phyloP scores from a whole-genome alignment of 208 protist genomes.

The Endotrypanum monterogeii region DNA sequence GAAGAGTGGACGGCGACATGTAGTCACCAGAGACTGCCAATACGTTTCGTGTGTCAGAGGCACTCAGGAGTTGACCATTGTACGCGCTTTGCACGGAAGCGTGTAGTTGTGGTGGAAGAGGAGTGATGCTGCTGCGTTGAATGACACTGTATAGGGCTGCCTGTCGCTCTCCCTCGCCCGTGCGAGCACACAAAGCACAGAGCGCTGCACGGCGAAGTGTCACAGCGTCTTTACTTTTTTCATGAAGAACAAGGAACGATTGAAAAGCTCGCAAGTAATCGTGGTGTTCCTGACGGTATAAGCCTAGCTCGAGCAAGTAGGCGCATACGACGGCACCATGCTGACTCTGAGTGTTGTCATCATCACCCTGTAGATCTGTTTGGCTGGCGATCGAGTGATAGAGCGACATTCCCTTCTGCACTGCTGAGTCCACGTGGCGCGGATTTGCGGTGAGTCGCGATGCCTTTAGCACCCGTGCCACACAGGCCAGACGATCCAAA shows the following conservation, averaged over 20 bases:
- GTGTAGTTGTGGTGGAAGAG: neutral
- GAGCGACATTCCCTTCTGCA: conserved; percentile 28
- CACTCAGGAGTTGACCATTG: conserved; percentile 8
- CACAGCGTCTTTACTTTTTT: conserved; percentile 10
- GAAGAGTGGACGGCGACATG: conserved; percentile 2
- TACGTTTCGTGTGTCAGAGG: conserved; percentile 3
- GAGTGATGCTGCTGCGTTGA: neutral
- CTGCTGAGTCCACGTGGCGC: conserved; percentile 19
- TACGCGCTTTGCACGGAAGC: neutral
- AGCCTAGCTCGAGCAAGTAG: conserved; percentile 24
- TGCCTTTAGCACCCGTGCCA: conserved; percentile 17
- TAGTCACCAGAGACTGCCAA: neutral
- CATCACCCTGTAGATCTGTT: neutral
- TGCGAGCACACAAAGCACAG: conserved; percentile 20
- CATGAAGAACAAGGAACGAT: conserved; percentile 16
- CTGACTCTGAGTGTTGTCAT: neutral
- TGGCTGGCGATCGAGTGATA: conserved; percentile 12
- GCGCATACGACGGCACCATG: conserved; percentile 11
- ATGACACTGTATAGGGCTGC: conserved; percentile 11
- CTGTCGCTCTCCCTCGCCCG: conserved; percentile 8
- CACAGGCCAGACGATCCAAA: conserved; percentile 23
- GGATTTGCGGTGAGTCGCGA: conserved; percentile 4
- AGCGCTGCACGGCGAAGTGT: conserved; percentile 19
- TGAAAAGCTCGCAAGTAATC: conserved; percentile 34
- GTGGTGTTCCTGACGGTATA: conserved; percentile 16